Conservation (phyloP, 768 basidiomycete genomes). For the Russula abietina region DNA sequence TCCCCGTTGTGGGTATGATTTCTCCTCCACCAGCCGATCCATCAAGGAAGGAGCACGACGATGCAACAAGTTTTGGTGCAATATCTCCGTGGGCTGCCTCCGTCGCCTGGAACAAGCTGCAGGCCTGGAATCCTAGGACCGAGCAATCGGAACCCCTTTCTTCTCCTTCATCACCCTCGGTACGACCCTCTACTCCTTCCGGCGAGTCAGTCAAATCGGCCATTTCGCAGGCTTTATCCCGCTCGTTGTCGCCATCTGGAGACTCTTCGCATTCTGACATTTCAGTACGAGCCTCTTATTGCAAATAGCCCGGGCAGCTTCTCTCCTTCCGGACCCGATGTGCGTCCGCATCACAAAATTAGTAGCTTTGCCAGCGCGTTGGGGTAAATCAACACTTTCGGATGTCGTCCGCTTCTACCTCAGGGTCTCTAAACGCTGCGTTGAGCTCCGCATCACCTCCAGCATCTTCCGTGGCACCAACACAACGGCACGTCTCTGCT, state of each 20-base stretch:
- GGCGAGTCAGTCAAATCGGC: constrained; percentile 1
- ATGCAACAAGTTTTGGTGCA: not conserved
- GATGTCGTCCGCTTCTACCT: not conserved
- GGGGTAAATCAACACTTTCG: not conserved
- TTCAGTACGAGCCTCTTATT: constrained; percentile 8
- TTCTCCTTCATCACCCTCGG: constrained; percentile 17
- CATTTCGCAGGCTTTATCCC: constrained; percentile 12
- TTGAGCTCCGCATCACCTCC: not conserved
- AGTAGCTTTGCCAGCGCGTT: not conserved
- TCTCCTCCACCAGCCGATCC: constrained; percentile 2
- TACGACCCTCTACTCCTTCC: constrained; percentile 1
- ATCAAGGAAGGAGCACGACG: constrained; percentile 6
- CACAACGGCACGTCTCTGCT: not conserved
- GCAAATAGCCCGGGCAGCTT: constrained; percentile 4
- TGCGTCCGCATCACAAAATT: not conserved
- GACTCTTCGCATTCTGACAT: constrained; percentile 12
- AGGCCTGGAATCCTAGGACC: constrained; percentile 16
- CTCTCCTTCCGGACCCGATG: constrained; percentile 8
- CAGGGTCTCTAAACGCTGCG: not conserved
- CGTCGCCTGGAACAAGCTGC: constrained; percentile 5
- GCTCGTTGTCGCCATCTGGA: constrained; percentile 21
- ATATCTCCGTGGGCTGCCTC: constrained; percentile 13
- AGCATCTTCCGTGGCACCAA: not conserved
- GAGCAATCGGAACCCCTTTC: constrained; percentile 12
- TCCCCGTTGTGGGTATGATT: constrained; percentile 20